Base-by-base conservation (phyloP, 2,329 filamentous ascomycete species). In the Plenodomus biglobosus region DNA sequence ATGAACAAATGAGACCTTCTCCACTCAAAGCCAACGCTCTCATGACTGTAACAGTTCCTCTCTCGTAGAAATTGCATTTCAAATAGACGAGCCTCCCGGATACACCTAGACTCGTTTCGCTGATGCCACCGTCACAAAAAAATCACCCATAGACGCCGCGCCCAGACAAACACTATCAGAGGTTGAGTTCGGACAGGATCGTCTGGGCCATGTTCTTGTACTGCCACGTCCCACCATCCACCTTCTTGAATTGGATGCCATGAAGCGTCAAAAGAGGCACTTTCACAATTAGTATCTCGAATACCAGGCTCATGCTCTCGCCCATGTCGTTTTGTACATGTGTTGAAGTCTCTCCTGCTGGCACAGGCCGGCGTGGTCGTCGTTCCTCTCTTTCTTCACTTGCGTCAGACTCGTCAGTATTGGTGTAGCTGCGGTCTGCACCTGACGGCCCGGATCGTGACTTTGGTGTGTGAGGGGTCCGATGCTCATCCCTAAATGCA, bases 121-220 rank as follows among this genome's bases (percentile, higher is more conserved):
- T 43, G 32, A 38, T 44, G 27, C 24, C 36, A 46, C 40, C 39
- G 30, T 32, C 3, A 40, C 40, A 13, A 44, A 42, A 42, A 16
- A 30, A 42, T 38, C 38, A 35, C 27, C 27, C 27, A 32, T 16
- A n/a, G 37, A 48, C 37, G 18, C 36, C 50, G 20, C 20, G 36
- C 10, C 21, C 17, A 40, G 32, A 30, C 30, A 19, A 20, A 21
- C 20, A 32, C 19, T 4, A 30, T 53, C 51, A 56, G 17, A 53
- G 45, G 19, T 48, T 48, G 59, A 99, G 76, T 70, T 94, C 91
- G 66, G 87, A 85, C 60, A 99, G 78, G 64, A 99, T 96, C 63
- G 91, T 91, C 73, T 96, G 92, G 30, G 94, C 94, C 91, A 97
- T 95, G 66, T 90, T 92, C 78, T 96, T 96, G 76, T 95, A 99